Conservation (phyloP, 805 yeast genomes). For the Tetrapisispora nanseiensis region DNA sequence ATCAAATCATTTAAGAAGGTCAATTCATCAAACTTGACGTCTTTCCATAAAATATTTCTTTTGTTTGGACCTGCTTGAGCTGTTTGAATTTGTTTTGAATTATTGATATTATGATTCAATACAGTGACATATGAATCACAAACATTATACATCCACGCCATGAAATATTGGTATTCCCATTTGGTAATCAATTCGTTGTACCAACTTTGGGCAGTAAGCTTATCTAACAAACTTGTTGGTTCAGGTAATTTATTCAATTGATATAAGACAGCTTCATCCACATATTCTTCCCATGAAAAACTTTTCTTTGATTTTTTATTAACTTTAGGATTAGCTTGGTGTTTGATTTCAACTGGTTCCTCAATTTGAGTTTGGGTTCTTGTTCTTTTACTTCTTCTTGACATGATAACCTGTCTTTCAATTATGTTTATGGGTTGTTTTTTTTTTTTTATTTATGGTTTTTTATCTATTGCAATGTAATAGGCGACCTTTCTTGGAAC, state of each 20-base stretch:
- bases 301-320: not conserved
- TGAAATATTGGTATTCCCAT: conserved; percentile 28
- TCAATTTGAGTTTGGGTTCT: not conserved
- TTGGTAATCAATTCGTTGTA: conserved; percentile 1
- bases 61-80: not conserved
- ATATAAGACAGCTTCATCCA: conserved; percentile 14
- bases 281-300: conserved; percentile 17
- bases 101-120: not conserved
- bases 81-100: not conserved
- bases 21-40: conserved; percentile 25
- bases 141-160: conserved; percentile 28
- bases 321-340: not conserved
- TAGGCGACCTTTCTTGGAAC: not conserved
- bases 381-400: conserved; percentile 1
- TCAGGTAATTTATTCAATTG: conserved; percentile 16
- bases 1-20: conserved; percentile 17
- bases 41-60: conserved; percentile 21
- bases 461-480: too few species aligned
- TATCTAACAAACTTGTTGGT: conserved; percentile 1
- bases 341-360: not conserved
- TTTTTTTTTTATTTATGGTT: not conserved
- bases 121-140: conserved; percentile 22
- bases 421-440: not conserved
- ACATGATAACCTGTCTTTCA: too few species aligned
- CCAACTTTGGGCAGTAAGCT: not conserved